A percentile compares a stretch with the other conserved stretches of the same genome.
Evolutionary conservation across 2,329 filamentous ascomycete species (phyloP).

Genomic region (Periconia sp.): DNA sequence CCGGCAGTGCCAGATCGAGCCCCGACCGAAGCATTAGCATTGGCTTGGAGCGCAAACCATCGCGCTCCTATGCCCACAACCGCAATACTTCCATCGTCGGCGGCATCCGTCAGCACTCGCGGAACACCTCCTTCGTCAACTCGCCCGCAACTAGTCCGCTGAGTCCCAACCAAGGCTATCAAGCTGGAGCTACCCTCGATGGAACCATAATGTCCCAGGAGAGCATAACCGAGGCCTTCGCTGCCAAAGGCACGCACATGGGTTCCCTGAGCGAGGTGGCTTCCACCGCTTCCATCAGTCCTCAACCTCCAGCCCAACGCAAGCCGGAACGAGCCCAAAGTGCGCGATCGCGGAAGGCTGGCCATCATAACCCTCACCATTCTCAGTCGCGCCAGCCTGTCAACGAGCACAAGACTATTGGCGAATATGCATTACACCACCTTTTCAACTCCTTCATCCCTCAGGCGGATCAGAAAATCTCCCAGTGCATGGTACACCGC

Average conservation of each 20-base stretch:
- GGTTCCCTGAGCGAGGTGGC: not conserved
- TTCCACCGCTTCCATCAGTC: slow-evolving; percentile 10
- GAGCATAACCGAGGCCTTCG: slow-evolving; percentile 40
- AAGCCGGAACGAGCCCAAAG: slow-evolving; percentile 51
- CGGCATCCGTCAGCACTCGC: slow-evolving; percentile 87
- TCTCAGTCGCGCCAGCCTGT: slow-evolving; percentile 66
- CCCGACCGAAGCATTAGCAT: slow-evolving; percentile 50
- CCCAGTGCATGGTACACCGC: slow-evolving; percentile 78
- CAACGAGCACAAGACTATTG: slow-evolving; percentile 86
- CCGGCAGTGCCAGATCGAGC: slow-evolving; percentile 41
- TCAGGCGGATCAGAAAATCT: slow-evolving; percentile 95
- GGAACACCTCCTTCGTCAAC: slow-evolving; percentile 85
- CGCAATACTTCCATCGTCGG: slow-evolving; percentile 96
- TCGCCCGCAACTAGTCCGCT: slow-evolving; percentile 76
- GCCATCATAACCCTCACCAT: slow-evolving; percentile 71
- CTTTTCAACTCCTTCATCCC: slow-evolving; percentile 96
- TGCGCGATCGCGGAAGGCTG: slow-evolving; percentile 69
- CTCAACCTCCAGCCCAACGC: slow-evolving; percentile 20
- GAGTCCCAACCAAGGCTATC: slow-evolving; percentile 80
- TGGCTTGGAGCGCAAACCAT: slow-evolving; percentile 54
- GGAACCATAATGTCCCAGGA: slow-evolving; percentile 45
- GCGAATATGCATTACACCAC: slow-evolving; percentile 95
- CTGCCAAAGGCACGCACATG: slow-evolving; percentile 29
- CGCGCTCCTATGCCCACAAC: slow-evolving; percentile 77
- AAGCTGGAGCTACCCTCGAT: slow-evolving; percentile 40